Base-by-base conservation (phyloP, 192 early-diverging fungal species). In the Kappamyces sp. region DNA sequence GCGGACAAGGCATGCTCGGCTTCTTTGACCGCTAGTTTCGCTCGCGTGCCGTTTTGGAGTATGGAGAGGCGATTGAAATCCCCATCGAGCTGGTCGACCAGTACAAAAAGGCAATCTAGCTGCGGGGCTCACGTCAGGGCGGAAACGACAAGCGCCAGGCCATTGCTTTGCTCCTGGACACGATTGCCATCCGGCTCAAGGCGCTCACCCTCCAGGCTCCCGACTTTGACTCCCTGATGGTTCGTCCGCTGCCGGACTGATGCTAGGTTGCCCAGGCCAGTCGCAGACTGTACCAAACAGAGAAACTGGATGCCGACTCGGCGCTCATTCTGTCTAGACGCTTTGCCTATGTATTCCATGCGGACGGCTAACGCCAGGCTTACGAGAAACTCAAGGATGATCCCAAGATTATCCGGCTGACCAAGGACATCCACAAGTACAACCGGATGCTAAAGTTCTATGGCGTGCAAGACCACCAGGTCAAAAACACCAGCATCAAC, bases 11-110 rank as follows among this genome's bases (percentile, higher is more conserved):
- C 60, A 71, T 14, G 36, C 4, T 8, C n/a, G n/a, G 29, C 9
- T n/a, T 12, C 9, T 2, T 12, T 63, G 33, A 43, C 12, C 84
- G 85, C 68, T 76, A 87, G 71, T 99, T 97, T 84, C 84, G 96
- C 50, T 94, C 91, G 5, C 86, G 93, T 52, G 93, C 94, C n/a
- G 94, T 96, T 38, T 83, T 97, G 39, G 94, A 99, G 69, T 99
- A 92, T 79, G 93, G 96, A 37, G 80, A 90, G 40, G 91, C 92
- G 0, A 87, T 99, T 57, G 77, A 82, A 8, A 79, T 99, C 4
- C 69, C 86, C 8, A 59, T 68, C 4, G 87, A 91, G 60, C 69
- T 90, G 2, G 87, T 99, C n/a, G 81, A 84, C 32, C 79, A 85
- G 64, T 99, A 88, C 72, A 85, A 75, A 49, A 62, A 67, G 36